Base-by-base conservation (phyloP, 805 yeast species). In the Suhomyces kilbournensis region DNA sequence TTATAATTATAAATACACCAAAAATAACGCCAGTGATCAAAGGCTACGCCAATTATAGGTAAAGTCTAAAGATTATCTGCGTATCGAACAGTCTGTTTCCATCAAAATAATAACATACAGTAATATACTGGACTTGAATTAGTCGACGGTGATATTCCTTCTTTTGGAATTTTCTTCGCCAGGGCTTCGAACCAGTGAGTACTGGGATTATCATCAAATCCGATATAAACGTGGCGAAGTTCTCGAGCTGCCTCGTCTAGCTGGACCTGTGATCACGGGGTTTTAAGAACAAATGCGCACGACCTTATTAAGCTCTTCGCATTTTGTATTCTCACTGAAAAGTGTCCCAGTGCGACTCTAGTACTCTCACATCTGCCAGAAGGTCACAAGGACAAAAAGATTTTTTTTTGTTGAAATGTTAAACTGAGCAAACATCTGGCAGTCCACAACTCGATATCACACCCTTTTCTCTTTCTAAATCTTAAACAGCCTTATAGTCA, bases 31-130 rank as follows among this genome's bases (percentile, higher is more conserved):
- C 30, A 10, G 9, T 26, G 14, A 10, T 2, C 55, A 44, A 62
- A 60, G 1, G 72, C 63, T 3, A 83, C 82, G 50, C 81, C 76
- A 19, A 79, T 58, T 6, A 73, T 72, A 17, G 83, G 76, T 5
- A 84, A 86, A 44, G 83, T 85, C 92, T 93, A 91, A 64, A 86
- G 96, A 42, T 88, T 81, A 38, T 84, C 68, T 45, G 81, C 85
- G 68, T 84, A 91, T 56, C 82, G 79, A 64, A 96, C 97, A 7
- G 93, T 75, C 97, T 97, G 90, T 53, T 88, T 81, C 67, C 90
- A 76, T 96, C 96, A 88, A 61, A 90, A 77, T 56, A 90, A 72
- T 49, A 20, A 20, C 96, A 97, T 48, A 82, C 74, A 90, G 88
- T 6, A n/a, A n/a, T n/a, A n/a, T n/a, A 79, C 64, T 50, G 88